These are phyloP conservation scores for Suhomyces maxii DNA, from an alignment of 1,139 yeast species.

Conservation along the genomic window DNA sequence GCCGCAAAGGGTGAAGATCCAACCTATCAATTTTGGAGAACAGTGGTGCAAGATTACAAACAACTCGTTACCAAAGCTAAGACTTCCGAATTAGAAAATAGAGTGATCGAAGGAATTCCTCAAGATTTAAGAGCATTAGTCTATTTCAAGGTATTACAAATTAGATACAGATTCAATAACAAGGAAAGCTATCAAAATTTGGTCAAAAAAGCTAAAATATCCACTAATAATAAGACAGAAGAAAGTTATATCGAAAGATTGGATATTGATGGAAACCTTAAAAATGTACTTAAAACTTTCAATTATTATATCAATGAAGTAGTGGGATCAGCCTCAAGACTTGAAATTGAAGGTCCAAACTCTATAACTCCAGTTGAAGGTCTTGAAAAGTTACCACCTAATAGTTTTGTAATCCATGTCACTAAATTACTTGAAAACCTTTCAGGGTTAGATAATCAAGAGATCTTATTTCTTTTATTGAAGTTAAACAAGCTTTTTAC, in stretches of 20 bases:
- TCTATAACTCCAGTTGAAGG: constrained; percentile 8
- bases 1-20: constrained; percentile 10
- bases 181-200: constrained; percentile 33
- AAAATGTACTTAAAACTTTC: constrained; percentile 34
- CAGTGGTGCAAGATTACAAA: constrained; percentile 23
- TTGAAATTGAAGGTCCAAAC: constrained; percentile 16
- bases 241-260: constrained; percentile 23
- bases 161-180: constrained; percentile 32
- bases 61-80: constrained; percentile 20
- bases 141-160: constrained; percentile 36
- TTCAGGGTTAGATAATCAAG: constrained; percentile 29
- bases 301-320: constrained; percentile 33
- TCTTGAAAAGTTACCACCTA: constrained; percentile 21
- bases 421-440: constrained; percentile 22
- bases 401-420: constrained; percentile 25
- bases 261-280: constrained; percentile 19
- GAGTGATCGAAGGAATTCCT: constrained; percentile 38
- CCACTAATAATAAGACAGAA: constrained; percentile 13
- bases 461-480: constrained; percentile 34
- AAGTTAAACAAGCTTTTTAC: constrained; percentile 34
- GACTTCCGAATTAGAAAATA: constrained; percentile 26
- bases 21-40: constrained; percentile 25
- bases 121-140: constrained; percentile 28
- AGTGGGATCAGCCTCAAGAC: constrained; percentile 10
- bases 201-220: constrained; percentile 29